phyloP scores from a whole-genome alignment of 2,329 filamentous ascomycete genomes.

The Colletotrichum plurivorum region DNA sequence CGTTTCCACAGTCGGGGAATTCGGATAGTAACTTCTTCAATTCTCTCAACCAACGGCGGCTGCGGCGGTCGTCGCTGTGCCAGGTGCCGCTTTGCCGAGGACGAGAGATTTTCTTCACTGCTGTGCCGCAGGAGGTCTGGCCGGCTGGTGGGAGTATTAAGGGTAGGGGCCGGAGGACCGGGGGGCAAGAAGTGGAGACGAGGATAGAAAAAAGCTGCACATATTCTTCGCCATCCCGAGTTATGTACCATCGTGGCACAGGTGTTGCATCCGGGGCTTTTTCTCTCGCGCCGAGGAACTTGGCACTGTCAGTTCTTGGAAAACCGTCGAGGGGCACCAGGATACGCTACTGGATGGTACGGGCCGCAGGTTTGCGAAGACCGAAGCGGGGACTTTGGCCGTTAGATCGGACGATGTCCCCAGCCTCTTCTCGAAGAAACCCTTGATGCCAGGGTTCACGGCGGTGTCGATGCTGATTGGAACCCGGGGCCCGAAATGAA shows the following conservation, averaged over 20 bases:
- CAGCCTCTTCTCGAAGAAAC: slow-evolving; percentile 3
- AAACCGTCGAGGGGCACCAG: not conserved
- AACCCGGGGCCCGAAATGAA: not conserved
- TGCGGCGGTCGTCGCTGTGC: not conserved
- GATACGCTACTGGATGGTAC: slow-evolving; percentile 9
- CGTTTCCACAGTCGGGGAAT: too few species aligned
- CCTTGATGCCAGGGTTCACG: not conserved
- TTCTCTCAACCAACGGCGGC: not conserved
- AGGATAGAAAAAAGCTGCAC: too few species aligned
- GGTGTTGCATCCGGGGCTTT: slow-evolving; percentile 5
- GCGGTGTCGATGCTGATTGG: slow-evolving; percentile 1
- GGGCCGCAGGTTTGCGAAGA: slow-evolving; percentile 11
- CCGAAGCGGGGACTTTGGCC: slow-evolving; percentile 3
- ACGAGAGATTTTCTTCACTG: not conserved
- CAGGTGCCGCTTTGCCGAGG: slow-evolving; percentile 15
- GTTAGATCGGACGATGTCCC: slow-evolving; percentile 4
- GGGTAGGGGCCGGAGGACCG: not conserved
- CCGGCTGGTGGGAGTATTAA: not conserved
- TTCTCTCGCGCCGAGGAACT: slow-evolving; percentile 6
- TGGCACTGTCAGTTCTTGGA: not conserved
- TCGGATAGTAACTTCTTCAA: not conserved
- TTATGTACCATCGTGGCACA: not conserved
- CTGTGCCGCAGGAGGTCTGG: slow-evolving; percentile 1
- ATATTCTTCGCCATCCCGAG: not conserved
- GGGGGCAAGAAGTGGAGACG: slow-evolving; percentile 13